Evolutionary conservation across 257 asterid genomes (phyloP), one percentile per base, ranked within the genome.

Genomic region (Ajuga chamaepitys): DNA sequence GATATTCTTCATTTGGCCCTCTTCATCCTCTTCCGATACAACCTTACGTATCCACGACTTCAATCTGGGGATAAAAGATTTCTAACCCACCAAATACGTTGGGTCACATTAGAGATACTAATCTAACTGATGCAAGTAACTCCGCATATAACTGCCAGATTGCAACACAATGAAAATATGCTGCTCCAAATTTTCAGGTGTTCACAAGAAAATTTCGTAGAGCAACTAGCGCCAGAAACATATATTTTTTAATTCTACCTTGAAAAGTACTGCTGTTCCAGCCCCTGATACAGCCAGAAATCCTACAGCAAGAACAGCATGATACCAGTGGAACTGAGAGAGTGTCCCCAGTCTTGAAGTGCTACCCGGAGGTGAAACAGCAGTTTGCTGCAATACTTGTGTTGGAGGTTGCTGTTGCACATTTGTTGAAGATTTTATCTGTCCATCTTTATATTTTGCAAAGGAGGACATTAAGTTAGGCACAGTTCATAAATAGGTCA

Each of bases 1-100:
- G 18, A 55, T 52, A 72, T 77, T 72, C 77, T 72, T 74, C 18
- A 62, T 54, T 38, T 14, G 72, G 54, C 58, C 75, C 75, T 77
- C 81, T 45, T 82, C 82, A 8, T 78, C 95, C 78, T 86, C 96
- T 69, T 88, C 96, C 62, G 68, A 25, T 47, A 78, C 88, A 74
- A 88, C 84, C 83, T 81, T 86, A 72, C 95, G 95, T 38, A 94
- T 83, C 99, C 99, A 94, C 42, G 96, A 86, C 87, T 90, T 94
- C 68, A 94, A 74, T 73, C 86, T 77, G 12, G 97, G 99, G 62
- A 90, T 63, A 58, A 94, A 58, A 57, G 89, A 52, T 4, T 86
- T 90, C 99, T 94, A 88, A 60, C 25, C 75, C 62, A 70, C 42
- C 22, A 30, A 64, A 76, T 57, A 61, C 11, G 51, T 64, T 45